Base-by-base conservation (phyloP, 805 yeast genomes). In the Candida jianshihensis region DNA sequence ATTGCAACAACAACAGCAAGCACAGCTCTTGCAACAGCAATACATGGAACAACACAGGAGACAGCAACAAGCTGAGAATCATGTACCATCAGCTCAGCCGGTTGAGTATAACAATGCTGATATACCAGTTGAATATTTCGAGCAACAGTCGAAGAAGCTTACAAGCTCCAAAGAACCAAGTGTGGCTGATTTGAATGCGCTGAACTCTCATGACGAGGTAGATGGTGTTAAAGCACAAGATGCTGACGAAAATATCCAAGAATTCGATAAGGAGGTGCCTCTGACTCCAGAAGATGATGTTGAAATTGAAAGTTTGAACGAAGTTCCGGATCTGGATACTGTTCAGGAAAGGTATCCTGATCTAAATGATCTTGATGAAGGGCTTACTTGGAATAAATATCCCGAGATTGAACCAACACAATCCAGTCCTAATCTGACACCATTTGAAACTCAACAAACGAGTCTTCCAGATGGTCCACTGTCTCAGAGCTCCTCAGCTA, bases 271-370 rank as follows among this genome's bases (percentile, higher is more conserved):
- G n/a, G n/a, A n/a, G n/a, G n/a, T n/a, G n/a, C n/a, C n/a, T n/a
- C n/a, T n/a, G n/a, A n/a, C n/a, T n/a, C n/a, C n/a, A 13, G 46
- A 36, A 13, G 35, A 38, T 22, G 37, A 27, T 5, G 19, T 22
- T 26, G 18, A 14, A 12, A 26, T 6, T 26, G 29, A 26, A 9
- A 24, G 13, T 11, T 11, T 11, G 7, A 20, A 27, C n/a, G 54
- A 48, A 21, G 50, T 57, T 20, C 54, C 53, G 10, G 68, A 63
- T n/a, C 36, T 70, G 21, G 69, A 60, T 6, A 55, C 69, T 24
- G 72, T 68, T 2, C 79, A 72, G 46, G 69, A 69, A 38, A 55
- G 79, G 33, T 75, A 65, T 44, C 81, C 77, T 1, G 64, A 71
- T 3, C 47, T 70, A n/a, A 72, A 68, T 19, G 63, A 57, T 12